These are phyloP conservation scores for Pseudopediastrum boryanum DNA, from an alignment of 139 green algal genomes.

Conservation along the genomic window DNA sequence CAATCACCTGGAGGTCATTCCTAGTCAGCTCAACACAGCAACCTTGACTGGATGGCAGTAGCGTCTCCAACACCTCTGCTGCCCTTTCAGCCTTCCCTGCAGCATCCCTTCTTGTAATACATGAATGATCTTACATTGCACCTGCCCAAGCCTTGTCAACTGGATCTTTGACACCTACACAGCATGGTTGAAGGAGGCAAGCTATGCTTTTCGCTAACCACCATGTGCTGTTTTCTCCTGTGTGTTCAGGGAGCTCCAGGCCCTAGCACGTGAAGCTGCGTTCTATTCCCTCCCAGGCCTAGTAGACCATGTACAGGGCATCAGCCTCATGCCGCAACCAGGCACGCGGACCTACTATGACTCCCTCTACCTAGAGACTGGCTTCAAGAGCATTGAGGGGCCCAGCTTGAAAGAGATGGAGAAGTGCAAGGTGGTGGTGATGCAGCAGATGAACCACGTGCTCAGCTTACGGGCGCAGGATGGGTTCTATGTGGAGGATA, in stretches of 20 bases:
- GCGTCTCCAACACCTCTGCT: too few species aligned
- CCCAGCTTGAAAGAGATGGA: conserved; percentile 33
- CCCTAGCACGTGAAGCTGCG: conserved; percentile 38
- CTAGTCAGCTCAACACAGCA: too few species aligned
- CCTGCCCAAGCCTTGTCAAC: too few species aligned
- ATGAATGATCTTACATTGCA: too few species aligned
- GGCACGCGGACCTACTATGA: conserved; percentile 31
- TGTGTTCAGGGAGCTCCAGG: conserved; percentile 36
- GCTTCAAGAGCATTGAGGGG: conserved; percentile 40
- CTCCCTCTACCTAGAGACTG: conserved; percentile 42
- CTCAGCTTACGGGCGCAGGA: conserved; percentile 10
- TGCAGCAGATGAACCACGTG: conserved; percentile 48
- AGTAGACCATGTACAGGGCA: conserved; percentile 21
- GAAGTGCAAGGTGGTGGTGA: conserved; percentile 32
- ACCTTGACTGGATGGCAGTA: too few species aligned
- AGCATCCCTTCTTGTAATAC: too few species aligned
- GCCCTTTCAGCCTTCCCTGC: too few species aligned
- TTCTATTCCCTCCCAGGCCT: conserved; percentile 40
- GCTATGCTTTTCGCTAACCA: too few species aligned
- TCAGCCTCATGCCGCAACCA: conserved; percentile 32
- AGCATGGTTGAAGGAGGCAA: background rate
- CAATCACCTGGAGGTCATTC: too few species aligned
- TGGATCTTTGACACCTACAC: too few species aligned
- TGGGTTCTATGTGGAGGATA: conserved; percentile 35
- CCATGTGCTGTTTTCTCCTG: background rate